Base-by-base conservation (phyloP, 1,284 basidiomycete genomes). In the Pterulicium gracile region DNA sequence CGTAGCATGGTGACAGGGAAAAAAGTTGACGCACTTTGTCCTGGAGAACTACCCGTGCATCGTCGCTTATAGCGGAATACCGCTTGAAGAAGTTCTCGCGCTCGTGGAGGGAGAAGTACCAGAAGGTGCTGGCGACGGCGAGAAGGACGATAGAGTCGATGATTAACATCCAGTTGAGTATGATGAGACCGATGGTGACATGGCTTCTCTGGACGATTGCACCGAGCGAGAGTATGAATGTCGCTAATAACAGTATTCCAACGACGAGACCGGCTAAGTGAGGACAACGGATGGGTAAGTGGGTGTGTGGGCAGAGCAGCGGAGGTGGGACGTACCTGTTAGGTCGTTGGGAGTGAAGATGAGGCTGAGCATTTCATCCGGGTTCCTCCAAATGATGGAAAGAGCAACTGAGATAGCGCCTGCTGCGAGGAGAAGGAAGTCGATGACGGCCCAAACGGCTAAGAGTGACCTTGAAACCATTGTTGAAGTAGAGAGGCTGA, bases 101-200 rank as follows among this genome's bases (percentile, higher is more conserved):
- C 58, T 88, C 79, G 46, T 71, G 61, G 13, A 93, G 70, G 2
- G 88, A 87, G 60, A 68, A 86, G 64, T 83, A 76, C 88, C 89
- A 92, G 48, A 91, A 63, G 51, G 76, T 73, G 17, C 78, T 76
- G 44, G 85, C 87, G 40, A 87, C 63, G 44, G 79, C 55, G 46
- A 82, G 61, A 32, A 82, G 68, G 19, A 70, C 68, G 43, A 83
- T 56, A 12, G 70, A 71, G 53, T 88, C 79, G 24, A 70, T 47
- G 35, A 89, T 62, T 44, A 91, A 75, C 13, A 69, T 53, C 68
- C 79, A 86, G 64, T 90, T 90, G 54, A 91, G 75, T 32, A 82
- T 58, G 49, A 81, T 75, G 34, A 89, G 74, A 47, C 81, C 75
- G 41, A 72, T 61, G 3, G 78, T 81, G 52, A 79, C 73, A 57